A percentile compares a stretch with the other conserved stretches of the same genome.
These are phyloP conservation scores for Pseudophaeomoniella oleicola DNA, from an alignment of 2,329 filamentous ascomycete genomes.

Conservation along the genomic window DNA sequence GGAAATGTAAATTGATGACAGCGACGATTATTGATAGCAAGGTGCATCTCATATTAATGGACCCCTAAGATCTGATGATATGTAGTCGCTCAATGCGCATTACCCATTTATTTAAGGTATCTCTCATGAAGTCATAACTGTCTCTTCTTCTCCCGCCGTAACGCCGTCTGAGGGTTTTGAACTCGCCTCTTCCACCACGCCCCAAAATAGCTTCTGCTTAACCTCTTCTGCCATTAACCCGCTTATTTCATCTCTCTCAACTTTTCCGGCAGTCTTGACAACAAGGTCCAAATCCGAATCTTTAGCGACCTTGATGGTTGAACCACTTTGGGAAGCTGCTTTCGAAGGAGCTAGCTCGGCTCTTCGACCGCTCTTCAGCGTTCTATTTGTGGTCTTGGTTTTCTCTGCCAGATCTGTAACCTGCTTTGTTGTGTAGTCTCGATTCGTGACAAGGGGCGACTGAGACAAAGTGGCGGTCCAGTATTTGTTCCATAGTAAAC, in stretches of 20 bases:
- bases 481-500: constrained; percentile 96
- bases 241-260: constrained; percentile 39
- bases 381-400: constrained; percentile 49
- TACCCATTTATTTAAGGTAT: too few species aligned
- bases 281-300: constrained; percentile 37
- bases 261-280: constrained; percentile 41
- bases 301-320: constrained; percentile 17
- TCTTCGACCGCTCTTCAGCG: constrained; percentile 17
- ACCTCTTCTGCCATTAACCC: constrained; percentile 33
- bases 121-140: too few species aligned
- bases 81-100: too few species aligned
- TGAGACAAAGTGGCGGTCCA: constrained; percentile 94
- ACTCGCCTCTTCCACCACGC: constrained; percentile 18
- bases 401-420: constrained; percentile 79
- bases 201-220: constrained; percentile 36
- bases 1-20: too few species aligned
- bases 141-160: not conserved
- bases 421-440: constrained; percentile 84
- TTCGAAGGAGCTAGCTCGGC: constrained; percentile 1
- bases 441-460: constrained; percentile 77
- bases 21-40: too few species aligned
- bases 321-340: constrained; percentile 10
- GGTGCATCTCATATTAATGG: too few species aligned
- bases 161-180: not conserved
- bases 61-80: too few species aligned